Evolutionary conservation across 371 early-diverging fungal species (phyloP).

Genomic region (Mortierella sp.): DNA sequence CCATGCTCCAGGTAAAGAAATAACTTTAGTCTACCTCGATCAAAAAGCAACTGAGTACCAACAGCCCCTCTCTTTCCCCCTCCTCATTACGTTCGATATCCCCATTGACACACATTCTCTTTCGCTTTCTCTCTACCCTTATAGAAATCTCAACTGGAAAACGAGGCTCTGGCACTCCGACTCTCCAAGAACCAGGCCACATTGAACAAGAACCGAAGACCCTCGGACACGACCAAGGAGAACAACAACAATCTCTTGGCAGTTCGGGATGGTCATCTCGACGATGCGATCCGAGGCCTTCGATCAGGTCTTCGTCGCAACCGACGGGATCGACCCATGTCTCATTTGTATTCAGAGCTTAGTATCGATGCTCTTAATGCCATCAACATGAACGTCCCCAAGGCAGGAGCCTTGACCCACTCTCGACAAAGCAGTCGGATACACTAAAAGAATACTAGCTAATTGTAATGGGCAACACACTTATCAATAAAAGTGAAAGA

Average conservation of each 20-base stretch:
- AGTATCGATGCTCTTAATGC: slow-evolving; percentile 44
- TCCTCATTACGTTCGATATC: too few species aligned
- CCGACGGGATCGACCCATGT: slow-evolving; percentile 47
- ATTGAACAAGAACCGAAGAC: slow-evolving; percentile 31
- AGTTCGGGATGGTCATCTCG: slow-evolving; percentile 45
- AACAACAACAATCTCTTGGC: slow-evolving; percentile 33
- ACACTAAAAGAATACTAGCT: too few species aligned
- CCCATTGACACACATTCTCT: neutral
- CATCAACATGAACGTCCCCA: slow-evolving; percentile 35
- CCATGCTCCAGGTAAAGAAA: slow-evolving; percentile 47
- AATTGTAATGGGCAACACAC: too few species aligned
- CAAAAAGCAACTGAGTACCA: neutral
- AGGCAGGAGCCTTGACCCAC: slow-evolving; percentile 27
- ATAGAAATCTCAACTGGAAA: slow-evolving; percentile 39
- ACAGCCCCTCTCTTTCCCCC: too few species aligned
- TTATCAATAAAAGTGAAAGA: too few species aligned
- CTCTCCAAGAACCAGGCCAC: neutral
- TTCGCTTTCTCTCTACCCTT: neutral
- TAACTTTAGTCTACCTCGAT: neutral
- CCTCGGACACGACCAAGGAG: slow-evolving; percentile 12
- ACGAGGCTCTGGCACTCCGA: slow-evolving; percentile 35
- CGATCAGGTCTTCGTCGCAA: slow-evolving; percentile 42
- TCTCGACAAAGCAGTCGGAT: slow-evolving; percentile 43
- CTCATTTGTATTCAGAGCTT: slow-evolving; percentile 48
- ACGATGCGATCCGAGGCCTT: slow-evolving; percentile 47